phyloP scores from a whole-genome alignment of 2,329 filamentous ascomycete genomes.

The Aureobasidium sp. region DNA sequence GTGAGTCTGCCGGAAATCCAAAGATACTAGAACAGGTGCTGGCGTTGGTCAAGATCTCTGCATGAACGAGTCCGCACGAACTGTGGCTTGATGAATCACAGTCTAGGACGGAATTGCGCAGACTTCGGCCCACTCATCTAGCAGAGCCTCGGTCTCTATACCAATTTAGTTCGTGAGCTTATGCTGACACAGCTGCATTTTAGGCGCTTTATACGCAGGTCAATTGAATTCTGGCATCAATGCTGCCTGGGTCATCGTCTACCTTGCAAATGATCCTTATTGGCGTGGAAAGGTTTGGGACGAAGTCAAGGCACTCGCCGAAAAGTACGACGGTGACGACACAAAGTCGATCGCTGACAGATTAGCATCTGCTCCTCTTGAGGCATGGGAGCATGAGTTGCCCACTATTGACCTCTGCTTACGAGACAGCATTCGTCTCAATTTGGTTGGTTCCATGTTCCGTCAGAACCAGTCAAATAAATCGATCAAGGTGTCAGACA shows the following conservation, averaged over 20 bases:
- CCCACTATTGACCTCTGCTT: constrained; percentile 47
- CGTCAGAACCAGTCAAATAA: constrained; percentile 45
- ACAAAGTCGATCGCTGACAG: constrained; percentile 31
- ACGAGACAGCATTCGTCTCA: constrained; percentile 48
- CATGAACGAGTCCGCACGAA: too few relatives aligned
- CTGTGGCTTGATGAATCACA: too few relatives aligned
- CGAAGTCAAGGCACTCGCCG: constrained; percentile 43
- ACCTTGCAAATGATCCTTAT: constrained; percentile 41
- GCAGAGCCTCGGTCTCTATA: too few relatives aligned
- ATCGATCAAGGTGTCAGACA: constrained; percentile 38
- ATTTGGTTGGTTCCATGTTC: constrained; percentile 43
- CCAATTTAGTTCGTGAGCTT: too few relatives aligned
- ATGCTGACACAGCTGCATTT: constrained; percentile 25
- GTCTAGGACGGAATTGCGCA: too few relatives aligned
- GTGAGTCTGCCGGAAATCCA: too few relatives aligned
- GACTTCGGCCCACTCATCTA: too few relatives aligned
- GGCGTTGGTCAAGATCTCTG: too few relatives aligned
- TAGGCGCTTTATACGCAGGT: constrained; percentile 52
- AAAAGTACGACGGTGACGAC: constrained; percentile 36
- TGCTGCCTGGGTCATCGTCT: constrained; percentile 46
- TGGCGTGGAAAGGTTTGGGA: constrained; percentile 40
- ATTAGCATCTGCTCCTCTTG: constrained; percentile 41
- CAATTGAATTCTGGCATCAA: constrained; percentile 52
- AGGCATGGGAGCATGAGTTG: constrained; percentile 52
- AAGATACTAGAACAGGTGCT: too few relatives aligned